Evolutionary conservation across 768 basidiomycete genomes (phyloP), one percentile per base, ranked within the genome.

Genomic region (Podaxis mareebaensis): DNA sequence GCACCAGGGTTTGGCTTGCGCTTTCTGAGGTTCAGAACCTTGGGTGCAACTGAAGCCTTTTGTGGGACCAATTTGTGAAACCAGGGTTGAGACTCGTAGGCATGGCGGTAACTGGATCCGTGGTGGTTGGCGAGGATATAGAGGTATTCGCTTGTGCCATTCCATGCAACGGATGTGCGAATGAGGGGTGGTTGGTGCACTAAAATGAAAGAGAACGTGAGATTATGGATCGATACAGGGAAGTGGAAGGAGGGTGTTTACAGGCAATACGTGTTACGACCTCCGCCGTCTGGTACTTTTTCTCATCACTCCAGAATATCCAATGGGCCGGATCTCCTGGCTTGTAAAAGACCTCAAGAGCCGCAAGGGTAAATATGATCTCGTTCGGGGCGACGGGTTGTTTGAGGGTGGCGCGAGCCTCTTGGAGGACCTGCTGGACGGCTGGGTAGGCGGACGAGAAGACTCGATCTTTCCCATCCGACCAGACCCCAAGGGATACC

Each of bases 281-380:
- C n/a, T 72, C 72, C 15, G 85, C 85, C 17, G 85, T 87, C 24
- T 71, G 72, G 61, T 69, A 72, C 69, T 81, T 83, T 67, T 78
- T 76, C 53, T 78, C 79, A 64, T 77, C 78, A 52, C 78, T 80
- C 88, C 88, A 90, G 70, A 90, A 83, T n/a, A 85, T 73, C 82
- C 84, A 85, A 67, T 88, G 87, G 5, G 80, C 83, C 13, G 81
- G 81, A 70, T 87, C 81, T 33, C 78, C 76, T 15, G 82, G 82
- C 53, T 77, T 76, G 67, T 84, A 80, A 66, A 87, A 81, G 12
- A 89, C 83, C 10, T 81, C 79, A 64, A 90, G 81, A 2, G 88
- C 88, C 3, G 83, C 84, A 58, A 90, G 82, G 28, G 82, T 80
- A 64, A 86, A 80, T 61, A 88, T 71, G 61, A 79, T 69, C 61